A percentile compares a stretch with the other conserved stretches of the same genome.
These are phyloP conservation scores for Tetrapisispora namnaoensis DNA, from an alignment of 805 yeast genomes.

Conservation along the genomic window DNA sequence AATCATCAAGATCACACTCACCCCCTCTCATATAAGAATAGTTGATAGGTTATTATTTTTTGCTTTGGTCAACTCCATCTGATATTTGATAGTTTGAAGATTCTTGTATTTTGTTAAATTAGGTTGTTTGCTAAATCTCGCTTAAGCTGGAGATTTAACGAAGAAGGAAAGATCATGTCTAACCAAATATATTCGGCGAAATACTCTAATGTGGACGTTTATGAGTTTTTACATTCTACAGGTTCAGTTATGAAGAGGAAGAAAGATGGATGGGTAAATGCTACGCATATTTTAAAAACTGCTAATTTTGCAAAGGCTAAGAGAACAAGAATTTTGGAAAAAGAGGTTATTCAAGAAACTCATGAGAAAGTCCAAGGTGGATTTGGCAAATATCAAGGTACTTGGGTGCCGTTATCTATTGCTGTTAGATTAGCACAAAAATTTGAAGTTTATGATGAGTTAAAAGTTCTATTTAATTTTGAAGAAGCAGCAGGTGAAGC, in stretches of 20 bases:
- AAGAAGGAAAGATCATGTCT: constrained; percentile 1
- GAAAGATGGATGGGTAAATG: constrained; percentile 78
- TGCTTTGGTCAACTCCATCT: too few species aligned
- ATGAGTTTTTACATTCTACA: constrained; percentile 56
- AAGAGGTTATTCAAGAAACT: constrained; percentile 80
- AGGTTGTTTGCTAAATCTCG: too few species aligned
- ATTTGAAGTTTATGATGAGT: constrained; percentile 50
- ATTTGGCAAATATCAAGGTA: constrained; percentile 92
- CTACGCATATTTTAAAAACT: constrained; percentile 88
- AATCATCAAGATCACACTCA: too few species aligned
- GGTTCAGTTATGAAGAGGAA: constrained; percentile 74
- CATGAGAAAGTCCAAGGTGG: constrained; percentile 98
- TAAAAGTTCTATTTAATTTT: constrained; percentile 60
- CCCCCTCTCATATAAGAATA: too few species aligned
- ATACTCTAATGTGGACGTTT: constrained; percentile 76
- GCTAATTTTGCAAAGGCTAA: constrained; percentile 93
- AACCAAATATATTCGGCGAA: constrained; percentile 60
- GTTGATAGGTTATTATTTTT: too few species aligned
- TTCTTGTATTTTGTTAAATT: too few species aligned
- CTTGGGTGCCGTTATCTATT: constrained; percentile 83
- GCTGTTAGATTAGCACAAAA: constrained; percentile 61
- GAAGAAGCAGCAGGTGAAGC: constrained; percentile 39
- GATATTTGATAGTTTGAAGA: too few species aligned
- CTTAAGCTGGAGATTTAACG: too few species aligned
- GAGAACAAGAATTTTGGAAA: constrained; percentile 82